Base-by-base conservation (phyloP, 163 green algal species). In the Chlamydomonas reinhardtii region DNA sequence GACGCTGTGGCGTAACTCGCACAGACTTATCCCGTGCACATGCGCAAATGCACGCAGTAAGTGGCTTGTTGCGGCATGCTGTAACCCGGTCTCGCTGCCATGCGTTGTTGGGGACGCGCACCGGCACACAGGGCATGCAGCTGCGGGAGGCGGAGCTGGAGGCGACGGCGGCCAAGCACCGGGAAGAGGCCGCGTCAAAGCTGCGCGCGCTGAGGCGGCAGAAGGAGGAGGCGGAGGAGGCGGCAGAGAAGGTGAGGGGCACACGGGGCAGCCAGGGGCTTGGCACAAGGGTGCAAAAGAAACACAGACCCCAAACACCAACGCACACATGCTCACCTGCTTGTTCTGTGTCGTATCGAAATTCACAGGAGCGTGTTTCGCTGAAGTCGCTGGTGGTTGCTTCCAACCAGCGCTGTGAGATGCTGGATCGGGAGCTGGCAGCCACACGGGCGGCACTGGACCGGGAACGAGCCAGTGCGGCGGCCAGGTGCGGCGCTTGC, bases 91-190 rank as follows among this genome's bases (percentile, higher is more conserved):
- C n/a, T n/a, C n/a, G n/a, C n/a, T n/a, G n/a, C n/a, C n/a, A n/a
- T n/a, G n/a, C n/a, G n/a, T n/a, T n/a, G n/a, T n/a, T n/a, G n/a
- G n/a, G n/a, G n/a, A n/a, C n/a, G n/a, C n/a, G n/a, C n/a, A n/a
- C n/a, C n/a, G 8, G 5, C 76, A 15, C 31, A 14, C 68, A 85
- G 79, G 79, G 69, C 32, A 85, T 85, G 79, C 48, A 65, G 52
- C 79, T 78, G 56, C 79, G 79, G 14, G 79, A 85, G 32, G 48
- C 79, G 52, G 79, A 85, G 79, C 68, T 85, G 68, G 79, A 85
- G 54, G 79, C 79, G 14, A 43, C 34, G 24, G 68, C 69, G 17
- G 48, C 68, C 34, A 72, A 72, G 52, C 62, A 85, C 20, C 52
- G 32, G 19, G 79, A 85, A 52, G 79, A 85, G 79, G 68, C 69